phyloP scores from a whole-genome alignment of 106 monocot species.

The Phalaenopsis aphrodite region DNA sequence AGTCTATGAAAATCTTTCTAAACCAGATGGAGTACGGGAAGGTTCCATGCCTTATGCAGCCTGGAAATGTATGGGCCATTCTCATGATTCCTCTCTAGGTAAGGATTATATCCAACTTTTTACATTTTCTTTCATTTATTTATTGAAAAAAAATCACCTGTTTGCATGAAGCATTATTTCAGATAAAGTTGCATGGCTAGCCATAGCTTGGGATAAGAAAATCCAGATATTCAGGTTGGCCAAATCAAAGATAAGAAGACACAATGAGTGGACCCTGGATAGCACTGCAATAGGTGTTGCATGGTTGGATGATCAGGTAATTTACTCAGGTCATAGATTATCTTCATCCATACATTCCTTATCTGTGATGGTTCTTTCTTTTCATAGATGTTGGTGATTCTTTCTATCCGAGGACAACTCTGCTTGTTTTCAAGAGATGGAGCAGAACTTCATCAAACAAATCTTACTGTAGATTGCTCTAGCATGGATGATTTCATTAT shows the following conservation, averaged over 20 bases:
- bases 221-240: conserved; percentile 70
- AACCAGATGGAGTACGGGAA: conserved; percentile 85
- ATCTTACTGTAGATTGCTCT: conserved; percentile 47
- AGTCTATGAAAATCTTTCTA: conserved; percentile 56
- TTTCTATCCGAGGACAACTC: conserved; percentile 72
- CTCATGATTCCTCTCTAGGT: conserved; percentile 34
- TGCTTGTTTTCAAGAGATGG: conserved; percentile 82
- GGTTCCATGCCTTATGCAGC: conserved; percentile 96
- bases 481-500: conserved; percentile 64
- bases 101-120: conserved; percentile 1
- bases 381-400: conserved; percentile 75
- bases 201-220: conserved; percentile 86
- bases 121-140: background rate
- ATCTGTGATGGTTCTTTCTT: conserved; percentile 7
- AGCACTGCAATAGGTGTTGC: conserved; percentile 72
- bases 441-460: conserved; percentile 67
- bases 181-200: conserved; percentile 79
- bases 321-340: background rate
- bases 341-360: background rate
- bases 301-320: conserved; percentile 94
- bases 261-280: conserved; percentile 84
- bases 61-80: conserved; percentile 57
- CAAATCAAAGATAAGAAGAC: conserved; percentile 63
- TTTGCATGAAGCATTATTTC: conserved; percentile 7
- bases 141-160: conserved; percentile 12